These are phyloP conservation scores for Ganoderma boninense DNA, from an alignment of 1,284 basidiomycete genomes.

Conservation along the genomic window DNA sequence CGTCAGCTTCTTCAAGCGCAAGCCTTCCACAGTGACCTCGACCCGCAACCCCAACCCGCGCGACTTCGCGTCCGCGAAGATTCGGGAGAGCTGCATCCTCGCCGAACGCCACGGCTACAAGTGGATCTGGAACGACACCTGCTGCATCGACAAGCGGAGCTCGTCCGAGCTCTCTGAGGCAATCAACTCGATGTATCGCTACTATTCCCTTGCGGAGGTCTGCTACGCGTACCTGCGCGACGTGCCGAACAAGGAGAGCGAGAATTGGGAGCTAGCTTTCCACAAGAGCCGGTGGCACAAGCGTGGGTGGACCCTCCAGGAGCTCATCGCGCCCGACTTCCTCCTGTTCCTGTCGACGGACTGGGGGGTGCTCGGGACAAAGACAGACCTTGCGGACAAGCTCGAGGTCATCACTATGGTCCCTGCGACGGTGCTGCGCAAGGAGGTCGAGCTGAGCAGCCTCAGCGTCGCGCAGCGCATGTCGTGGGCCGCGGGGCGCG, in stretches of 20 bases:
- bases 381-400: conserved; percentile 11
- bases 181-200: conserved; percentile 22
- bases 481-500: conserved; percentile 24
- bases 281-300: conserved; percentile 17
- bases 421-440: conserved; percentile 15
- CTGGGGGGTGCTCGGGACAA: conserved; percentile 20
- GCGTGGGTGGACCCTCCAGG: conserved; percentile 23
- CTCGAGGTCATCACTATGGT: conserved; percentile 14
- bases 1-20: conserved; percentile 8
- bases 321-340: conserved; percentile 20
- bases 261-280: conserved; percentile 1
- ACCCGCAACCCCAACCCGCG: conserved; percentile 2
- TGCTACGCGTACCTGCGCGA: conserved; percentile 17
- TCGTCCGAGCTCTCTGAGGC: conserved; percentile 20
- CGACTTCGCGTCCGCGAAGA: conserved; percentile 8
- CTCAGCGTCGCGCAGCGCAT: conserved; percentile 26
- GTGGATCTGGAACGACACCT: conserved; percentile 20
- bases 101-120: conserved; percentile 11
- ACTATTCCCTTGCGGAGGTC: conserved; percentile 8
- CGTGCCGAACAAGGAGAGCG: conserved; percentile 7
- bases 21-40: not conserved
- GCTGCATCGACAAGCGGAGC: conserved; percentile 22
- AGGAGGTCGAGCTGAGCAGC: conserved; percentile 10
- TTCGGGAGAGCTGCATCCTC: conserved; percentile 6
- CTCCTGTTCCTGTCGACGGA: conserved; percentile 18